Base-by-base conservation (phyloP, 2,329 filamentous ascomycete genomes). In the Venturia asperata region DNA sequence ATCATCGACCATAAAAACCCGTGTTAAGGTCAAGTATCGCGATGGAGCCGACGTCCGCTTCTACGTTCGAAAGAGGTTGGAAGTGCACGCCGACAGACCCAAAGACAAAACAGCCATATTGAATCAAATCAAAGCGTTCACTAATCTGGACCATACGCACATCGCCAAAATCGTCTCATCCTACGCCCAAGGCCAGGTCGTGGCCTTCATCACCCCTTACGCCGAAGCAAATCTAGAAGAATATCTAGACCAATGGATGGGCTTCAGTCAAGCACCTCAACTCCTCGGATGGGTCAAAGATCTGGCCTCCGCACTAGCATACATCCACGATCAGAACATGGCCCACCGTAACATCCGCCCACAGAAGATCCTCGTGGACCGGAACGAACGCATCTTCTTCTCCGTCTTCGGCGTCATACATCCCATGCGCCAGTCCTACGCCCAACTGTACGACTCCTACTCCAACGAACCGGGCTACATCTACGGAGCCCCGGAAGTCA, bases 241-340 rank as follows among this genome's bases (percentile, higher is more conserved):
- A 13, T 77, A 72, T 66, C 70, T 77, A 7, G 69, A 69, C 7
- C 70, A 60, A 27, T 73, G 7, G 68, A 70, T 30, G 68, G 74
- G 76, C 30, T 66, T 72, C 1, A 70, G 67, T 56, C 74, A 74
- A 10, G 69, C 75, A 1, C 72, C 74, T 42, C 63, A 74, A 7
- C 70, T 77, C 0, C 69, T 77, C 11, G 74, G 74, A 62, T 77
- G 75, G 75, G 76, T 77, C 72, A 71, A 73, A 63, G 75, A 77
- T 63, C 70, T 77, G 2, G 72, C 75, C 0, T 74, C 74, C 2
- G 76, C 73, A 0, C 62, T 77, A 7, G 74, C 75, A 13, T 76
- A 75, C 66, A 70, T 77, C 2, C 75, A 77, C 61, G 69, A 71
- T 60, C 64, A 63, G n/a, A 64, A 67, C 45, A 73, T 77, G n/a